These are phyloP conservation scores for Globisporangium solare DNA, from an alignment of 352 stramenopile genomes.

Conservation along the genomic window DNA sequence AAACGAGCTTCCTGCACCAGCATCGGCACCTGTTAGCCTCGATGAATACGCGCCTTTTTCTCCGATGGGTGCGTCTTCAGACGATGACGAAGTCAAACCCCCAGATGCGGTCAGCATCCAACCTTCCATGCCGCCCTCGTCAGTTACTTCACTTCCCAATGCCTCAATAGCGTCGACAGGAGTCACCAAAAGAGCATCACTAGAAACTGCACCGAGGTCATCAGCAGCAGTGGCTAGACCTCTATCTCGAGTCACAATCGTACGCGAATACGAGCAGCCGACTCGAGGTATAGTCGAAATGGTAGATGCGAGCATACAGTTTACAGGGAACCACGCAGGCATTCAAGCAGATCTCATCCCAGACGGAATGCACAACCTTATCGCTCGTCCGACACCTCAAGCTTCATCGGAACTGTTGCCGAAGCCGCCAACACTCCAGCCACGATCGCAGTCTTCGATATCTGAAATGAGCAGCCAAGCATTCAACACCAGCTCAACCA, in stretches of 20 bases:
- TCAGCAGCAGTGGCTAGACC: not conserved
- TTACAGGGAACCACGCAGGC: slow-evolving; percentile 65
- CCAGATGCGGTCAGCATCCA: not conserved
- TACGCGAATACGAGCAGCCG: slow-evolving; percentile 40
- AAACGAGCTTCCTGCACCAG: not conserved
- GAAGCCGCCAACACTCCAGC: not conserved
- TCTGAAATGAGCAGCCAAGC: not conserved
- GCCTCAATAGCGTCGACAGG: not conserved
- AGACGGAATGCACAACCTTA: slow-evolving; percentile 47
- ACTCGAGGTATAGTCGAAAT: slow-evolving; percentile 29
- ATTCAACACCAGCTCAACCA: not conserved
- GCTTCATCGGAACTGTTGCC: not conserved
- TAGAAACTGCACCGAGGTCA: not conserved
- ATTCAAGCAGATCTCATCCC: slow-evolving; percentile 65
- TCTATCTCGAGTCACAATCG: slow-evolving; percentile 32
- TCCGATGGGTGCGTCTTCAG: not conserved
- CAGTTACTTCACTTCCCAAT: not conserved
- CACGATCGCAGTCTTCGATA: not conserved
- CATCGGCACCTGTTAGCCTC: not conserved
- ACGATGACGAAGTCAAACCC: not conserved
- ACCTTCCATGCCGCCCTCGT: not conserved
- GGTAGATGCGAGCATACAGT: slow-evolving; percentile 64
- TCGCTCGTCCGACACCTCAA: not conserved
- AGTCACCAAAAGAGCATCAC: not conserved
- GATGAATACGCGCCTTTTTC: not conserved